Evolutionary conservation across 495 filamentous ascomycete genomes (phyloP), one percentile per base, ranked within the genome.

Genomic region (Annulohypoxylon bovei): DNA sequence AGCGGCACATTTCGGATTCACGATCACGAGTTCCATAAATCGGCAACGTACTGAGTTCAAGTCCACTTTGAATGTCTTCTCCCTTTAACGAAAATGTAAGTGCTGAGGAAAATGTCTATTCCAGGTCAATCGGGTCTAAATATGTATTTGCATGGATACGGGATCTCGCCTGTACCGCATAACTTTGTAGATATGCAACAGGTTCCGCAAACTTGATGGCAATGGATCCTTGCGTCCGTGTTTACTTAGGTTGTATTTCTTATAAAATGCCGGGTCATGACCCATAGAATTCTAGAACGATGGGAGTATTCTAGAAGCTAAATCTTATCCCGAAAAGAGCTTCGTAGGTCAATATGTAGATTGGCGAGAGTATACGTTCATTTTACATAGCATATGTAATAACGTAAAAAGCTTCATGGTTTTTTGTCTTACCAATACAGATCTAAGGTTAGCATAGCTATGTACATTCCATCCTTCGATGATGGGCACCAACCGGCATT

Each of bases 161-260:
- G 35, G 52, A 71, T 63, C 30, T 52, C 32, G 1, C 23, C 47
- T 40, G 49, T 44, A 46, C 62, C n/a, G 46, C 59, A 42, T 37
- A 39, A 52, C 39, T 37, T 5, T 11, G 23, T 50, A 50, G 20
- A 12, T 22, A 23, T 25, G 23, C 23, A 23, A 12, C 50, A 40
- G 40, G 63, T 59, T 62, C 50, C 52, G 42, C 50, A 58, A 71
- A 71, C 50, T 71, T 62, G 27, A 44, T 62, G 50, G 14, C 28
- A 32, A 27, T 25, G 23, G 20, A 27, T 33, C 49, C 46, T 53
- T 53, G 49, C 6, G 49, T 20, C 16, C n/a, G 28, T 33, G 25
- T 52, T 30, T 52, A 52, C 47, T 25, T 25, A 8, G n/a, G 9
- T 46, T 25, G 25, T 27, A 50, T 18, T 52, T 52, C 20, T 20